Evolutionary conservation across 441 rosid genomes (phyloP).

Genomic region (Gossypium trilobum): DNA sequence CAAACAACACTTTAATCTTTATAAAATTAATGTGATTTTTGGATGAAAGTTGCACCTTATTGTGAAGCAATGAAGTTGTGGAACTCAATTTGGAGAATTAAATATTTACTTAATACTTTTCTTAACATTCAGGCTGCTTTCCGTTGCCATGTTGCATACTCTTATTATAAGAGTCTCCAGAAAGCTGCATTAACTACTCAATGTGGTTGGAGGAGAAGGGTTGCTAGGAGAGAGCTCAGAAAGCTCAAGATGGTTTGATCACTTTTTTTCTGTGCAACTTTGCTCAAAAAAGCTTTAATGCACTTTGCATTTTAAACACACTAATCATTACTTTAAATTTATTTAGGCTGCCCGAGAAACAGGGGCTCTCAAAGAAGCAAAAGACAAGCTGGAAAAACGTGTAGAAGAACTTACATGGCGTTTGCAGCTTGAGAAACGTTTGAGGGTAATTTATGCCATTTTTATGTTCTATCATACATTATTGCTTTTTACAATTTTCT

Average conservation of each 20-base stretch:
- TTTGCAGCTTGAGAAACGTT: constrained; percentile 66
- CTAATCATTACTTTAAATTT: constrained; percentile 20
- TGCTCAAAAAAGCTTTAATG: constrained; percentile 2
- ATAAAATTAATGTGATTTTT: not conserved
- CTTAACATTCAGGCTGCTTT: constrained; percentile 44
- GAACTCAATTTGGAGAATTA: not conserved
- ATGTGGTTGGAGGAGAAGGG: constrained; percentile 81
- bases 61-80: not conserved
- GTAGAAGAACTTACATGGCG: constrained; percentile 78
- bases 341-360: constrained; percentile 67
- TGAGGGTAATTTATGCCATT: constrained; percentile 38
- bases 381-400: constrained; percentile 74
- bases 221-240: constrained; percentile 70
- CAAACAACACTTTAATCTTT: not conserved
- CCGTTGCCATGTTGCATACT: constrained; percentile 45
- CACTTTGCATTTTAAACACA: constrained; percentile 5
- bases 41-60: not conserved
- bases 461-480: not conserved
- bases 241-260: constrained; percentile 58
- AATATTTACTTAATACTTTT: constrained; percentile 11
- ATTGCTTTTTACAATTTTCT: not conserved
- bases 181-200: constrained; percentile 56
- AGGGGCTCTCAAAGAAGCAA: constrained; percentile 73
- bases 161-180: constrained; percentile 61
- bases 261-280: constrained; percentile 7